phyloP scores from a whole-genome alignment of 1,284 basidiomycete species.

The Marasmius tenuissimus region DNA sequence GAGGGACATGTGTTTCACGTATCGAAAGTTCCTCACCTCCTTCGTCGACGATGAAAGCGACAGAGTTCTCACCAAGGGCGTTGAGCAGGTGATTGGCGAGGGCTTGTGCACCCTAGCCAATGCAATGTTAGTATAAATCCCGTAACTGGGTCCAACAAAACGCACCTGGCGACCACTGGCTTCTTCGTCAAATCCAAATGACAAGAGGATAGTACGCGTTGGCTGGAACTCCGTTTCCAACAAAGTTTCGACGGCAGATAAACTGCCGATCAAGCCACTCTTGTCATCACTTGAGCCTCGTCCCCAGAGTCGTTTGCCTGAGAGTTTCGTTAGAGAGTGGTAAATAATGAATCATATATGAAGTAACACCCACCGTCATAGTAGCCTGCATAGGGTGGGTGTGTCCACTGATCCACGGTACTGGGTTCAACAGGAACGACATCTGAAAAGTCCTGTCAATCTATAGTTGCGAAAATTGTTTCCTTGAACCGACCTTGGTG shows the following conservation, averaged over 20 bases:
- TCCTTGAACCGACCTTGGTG: conserved; percentile 46
- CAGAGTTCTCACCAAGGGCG: conserved; percentile 46
- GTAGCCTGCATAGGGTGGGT: conserved; percentile 49
- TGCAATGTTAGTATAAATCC: background rate
- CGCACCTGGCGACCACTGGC: conserved; percentile 36
- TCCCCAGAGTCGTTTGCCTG: conserved; percentile 40
- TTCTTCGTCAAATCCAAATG: conserved; percentile 66
- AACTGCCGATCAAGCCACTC: conserved; percentile 36
- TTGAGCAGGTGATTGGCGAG: conserved; percentile 39
- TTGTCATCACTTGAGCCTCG: conserved; percentile 46
- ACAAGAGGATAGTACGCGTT: conserved; percentile 47
- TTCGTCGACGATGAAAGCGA: conserved; percentile 48
- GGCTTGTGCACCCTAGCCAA: conserved; percentile 40
- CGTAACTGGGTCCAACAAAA: background rate
- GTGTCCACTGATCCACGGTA: conserved; percentile 45
- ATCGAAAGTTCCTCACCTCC: conserved; percentile 25
- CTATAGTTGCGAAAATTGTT: background rate
- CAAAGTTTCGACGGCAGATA: conserved; percentile 45
- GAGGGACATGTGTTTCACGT: background rate
- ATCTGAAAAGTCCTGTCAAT: conserved; percentile 28
- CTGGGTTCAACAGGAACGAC: conserved; percentile 52
- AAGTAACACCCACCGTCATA: conserved; percentile 35
- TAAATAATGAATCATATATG: background rate
- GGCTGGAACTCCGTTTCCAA: conserved; percentile 44
- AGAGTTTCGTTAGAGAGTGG: background rate